Conservation (phyloP, 805 yeast species). For the Metschnikowia santaceciliae region DNA sequence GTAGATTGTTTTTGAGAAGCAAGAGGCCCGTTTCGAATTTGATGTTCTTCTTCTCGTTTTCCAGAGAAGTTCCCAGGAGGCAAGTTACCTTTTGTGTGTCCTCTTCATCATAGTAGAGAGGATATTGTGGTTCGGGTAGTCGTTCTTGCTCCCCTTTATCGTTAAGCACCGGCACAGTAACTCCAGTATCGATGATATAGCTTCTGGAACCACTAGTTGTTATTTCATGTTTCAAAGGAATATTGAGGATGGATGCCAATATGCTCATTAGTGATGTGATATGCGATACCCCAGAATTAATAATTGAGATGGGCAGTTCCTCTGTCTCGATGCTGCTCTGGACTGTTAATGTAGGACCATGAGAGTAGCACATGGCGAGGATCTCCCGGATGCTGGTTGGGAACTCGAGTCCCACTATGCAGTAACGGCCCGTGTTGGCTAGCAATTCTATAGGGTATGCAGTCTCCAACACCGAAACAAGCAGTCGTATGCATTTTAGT, state of each 20-base stretch:
- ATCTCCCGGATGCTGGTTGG: conserved; percentile 31
- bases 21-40: conserved; percentile 32
- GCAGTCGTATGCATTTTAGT: conserved; percentile 13
- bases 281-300: conserved; percentile 32
- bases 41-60: conserved; percentile 15
- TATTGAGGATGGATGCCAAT: conserved; percentile 24
- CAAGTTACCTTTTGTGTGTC: conserved; percentile 6
- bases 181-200: conserved; percentile 20
- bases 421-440: conserved; percentile 22
- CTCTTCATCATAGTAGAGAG: conserved; percentile 15
- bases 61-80: neutral
- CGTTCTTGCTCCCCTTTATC: neutral
- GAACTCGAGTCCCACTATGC: conserved; percentile 33
- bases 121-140: neutral
- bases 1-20: conserved; percentile 30
- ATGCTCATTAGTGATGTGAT: conserved; percentile 26
- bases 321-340: conserved; percentile 4
- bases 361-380: conserved; percentile 25
- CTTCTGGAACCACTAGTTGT: conserved; percentile 19
- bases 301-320: conserved; percentile 10
- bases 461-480: conserved; percentile 19
- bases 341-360: conserved; percentile 6
- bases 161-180: neutral
- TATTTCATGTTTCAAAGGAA: conserved; percentile 29
- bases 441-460: conserved; percentile 25